Evolutionary conservation across 2,329 filamentous ascomycete species (phyloP), one percentile per base, ranked within the genome.

Genomic region (Onygenales sp.): DNA sequence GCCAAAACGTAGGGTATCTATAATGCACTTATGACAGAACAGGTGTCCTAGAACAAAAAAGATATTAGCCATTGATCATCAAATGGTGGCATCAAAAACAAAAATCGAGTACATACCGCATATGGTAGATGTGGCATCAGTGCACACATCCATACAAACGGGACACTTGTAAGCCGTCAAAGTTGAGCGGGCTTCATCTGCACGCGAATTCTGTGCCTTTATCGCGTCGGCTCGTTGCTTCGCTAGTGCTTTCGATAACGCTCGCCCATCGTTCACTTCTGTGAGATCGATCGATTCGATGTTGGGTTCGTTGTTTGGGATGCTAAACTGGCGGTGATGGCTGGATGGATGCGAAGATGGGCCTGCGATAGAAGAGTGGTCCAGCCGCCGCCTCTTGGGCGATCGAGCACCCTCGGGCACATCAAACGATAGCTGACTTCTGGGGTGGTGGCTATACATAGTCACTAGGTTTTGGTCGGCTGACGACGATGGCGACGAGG

Each of bases 1-100:
- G 43, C 76, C 75, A 31, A 76, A 77, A 40, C 77, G 77, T 14
- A 85, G 67, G n/a, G 79, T 77, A 62, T 82, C 78, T 49, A 79
- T 75, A 42, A 85, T 76, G 59, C 82, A 85, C 37, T 77, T 77
- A 59, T 84, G 81, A 63, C 82, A 85, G 65, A 84, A 84, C 27
- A 84, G 70, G 61, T 85, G 82, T 0, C 81, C 80, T 82, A 42
- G 17, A 54, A 6, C 39, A 1, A 46, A 17, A 36, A 6, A 36
- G 27, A 21, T 21, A 31, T 49, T 49, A 49, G 36, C 21, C 17
- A 21, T 4, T 13, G 47, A n/a, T 42, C 17, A 39, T 32, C n/a
- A n/a, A 40, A 10, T 21, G 46, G 14, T 32, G 13, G 27, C 31
- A 36, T 13, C 7, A 51, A 51, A 8, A 36, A 8, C 9, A 17